Percentiles rank a stretch among this genome's conserved stretches.
These are phyloP conservation scores for Kockovaella imperatae DNA, from an alignment of 768 basidiomycete species.

Conservation along the genomic window DNA sequence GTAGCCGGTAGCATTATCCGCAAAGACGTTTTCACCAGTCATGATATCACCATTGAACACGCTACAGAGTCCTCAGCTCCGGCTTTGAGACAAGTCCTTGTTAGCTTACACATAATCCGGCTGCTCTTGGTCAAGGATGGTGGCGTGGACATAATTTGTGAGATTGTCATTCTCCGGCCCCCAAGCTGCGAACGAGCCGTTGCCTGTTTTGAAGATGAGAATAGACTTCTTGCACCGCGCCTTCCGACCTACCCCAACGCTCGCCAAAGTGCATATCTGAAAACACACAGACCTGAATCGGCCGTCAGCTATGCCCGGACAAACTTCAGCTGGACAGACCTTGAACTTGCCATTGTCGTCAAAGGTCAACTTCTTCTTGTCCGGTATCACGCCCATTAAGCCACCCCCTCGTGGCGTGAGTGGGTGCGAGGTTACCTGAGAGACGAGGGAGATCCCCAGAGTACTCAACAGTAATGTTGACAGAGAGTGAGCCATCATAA, in stretches of 20 bases:
- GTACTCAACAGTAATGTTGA: too few species aligned
- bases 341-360: slow-evolving; percentile 58
- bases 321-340: slow-evolving; percentile 3
- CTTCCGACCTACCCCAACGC: slow-evolving; percentile 55
- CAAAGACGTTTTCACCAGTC: slow-evolving; percentile 58
- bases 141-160: slow-evolving; percentile 56
- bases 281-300: slow-evolving; percentile 53
- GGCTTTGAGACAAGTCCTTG: neutral
- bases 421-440: too few species aligned
- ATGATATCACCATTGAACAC: slow-evolving; percentile 68
- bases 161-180: slow-evolving; percentile 60
- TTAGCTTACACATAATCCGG: slow-evolving; percentile 56
- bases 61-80: neutral
- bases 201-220: slow-evolving; percentile 24
- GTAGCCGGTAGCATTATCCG: slow-evolving; percentile 59
- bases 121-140: slow-evolving; percentile 53
- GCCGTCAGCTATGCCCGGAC: neutral
- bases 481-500: too few species aligned
- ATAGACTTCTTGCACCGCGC: slow-evolving; percentile 43
- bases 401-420: too few species aligned
- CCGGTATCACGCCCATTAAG: too few species aligned
- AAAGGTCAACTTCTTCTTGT: slow-evolving; percentile 50
- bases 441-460: too few species aligned
- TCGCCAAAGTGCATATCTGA: slow-evolving; percentile 71
- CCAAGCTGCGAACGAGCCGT: neutral